Percentiles rank a stretch among this genome's conserved stretches.
phyloP scores from a whole-genome alignment of 169 alveolate genomes.

The Babesia divergens region DNA sequence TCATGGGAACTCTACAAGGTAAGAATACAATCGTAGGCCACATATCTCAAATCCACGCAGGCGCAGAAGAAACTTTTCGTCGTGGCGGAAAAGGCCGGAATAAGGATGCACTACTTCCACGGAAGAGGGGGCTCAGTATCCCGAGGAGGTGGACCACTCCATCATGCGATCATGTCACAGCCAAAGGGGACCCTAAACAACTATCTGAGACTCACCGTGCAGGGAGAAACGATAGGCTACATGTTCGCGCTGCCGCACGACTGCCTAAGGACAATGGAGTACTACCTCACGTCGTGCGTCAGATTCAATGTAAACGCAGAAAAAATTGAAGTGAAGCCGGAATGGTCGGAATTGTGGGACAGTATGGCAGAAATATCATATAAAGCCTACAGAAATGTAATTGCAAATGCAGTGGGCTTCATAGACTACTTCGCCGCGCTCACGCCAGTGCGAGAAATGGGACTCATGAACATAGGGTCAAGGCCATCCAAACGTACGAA shows the following conservation, averaged over 20 bases:
- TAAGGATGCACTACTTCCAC: conserved; percentile 76
- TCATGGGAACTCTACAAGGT: conserved; percentile 82
- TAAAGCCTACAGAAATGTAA: conserved; percentile 72
- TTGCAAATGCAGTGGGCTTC: conserved; percentile 68
- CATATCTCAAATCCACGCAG: neutral
- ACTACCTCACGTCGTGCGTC: conserved; percentile 74
- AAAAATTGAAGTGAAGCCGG: conserved; percentile 43
- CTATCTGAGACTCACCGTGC: conserved; percentile 79
- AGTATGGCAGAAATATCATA: conserved; percentile 71
- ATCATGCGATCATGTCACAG: conserved; percentile 78
- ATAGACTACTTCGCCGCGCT: conserved; percentile 76
- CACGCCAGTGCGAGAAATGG: conserved; percentile 82
- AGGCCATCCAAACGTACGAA: conserved; percentile 77
- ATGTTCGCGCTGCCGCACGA: conserved; percentile 69
- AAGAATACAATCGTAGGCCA: neutral
- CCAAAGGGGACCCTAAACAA: conserved; percentile 79
- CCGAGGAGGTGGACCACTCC: conserved; percentile 86
- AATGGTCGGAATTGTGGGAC: conserved; percentile 75
- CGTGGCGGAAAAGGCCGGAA: conserved; percentile 71
- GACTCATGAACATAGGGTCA: conserved; percentile 78
- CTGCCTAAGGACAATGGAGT: conserved; percentile 76
- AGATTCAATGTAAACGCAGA: conserved; percentile 63
- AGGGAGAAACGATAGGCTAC: conserved; percentile 76
- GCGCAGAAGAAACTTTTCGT: conserved; percentile 69
- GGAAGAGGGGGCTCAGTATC: conserved; percentile 85